Conservation (phyloP, 345 rosid genomes). For the Pistacia atlantica region DNA sequence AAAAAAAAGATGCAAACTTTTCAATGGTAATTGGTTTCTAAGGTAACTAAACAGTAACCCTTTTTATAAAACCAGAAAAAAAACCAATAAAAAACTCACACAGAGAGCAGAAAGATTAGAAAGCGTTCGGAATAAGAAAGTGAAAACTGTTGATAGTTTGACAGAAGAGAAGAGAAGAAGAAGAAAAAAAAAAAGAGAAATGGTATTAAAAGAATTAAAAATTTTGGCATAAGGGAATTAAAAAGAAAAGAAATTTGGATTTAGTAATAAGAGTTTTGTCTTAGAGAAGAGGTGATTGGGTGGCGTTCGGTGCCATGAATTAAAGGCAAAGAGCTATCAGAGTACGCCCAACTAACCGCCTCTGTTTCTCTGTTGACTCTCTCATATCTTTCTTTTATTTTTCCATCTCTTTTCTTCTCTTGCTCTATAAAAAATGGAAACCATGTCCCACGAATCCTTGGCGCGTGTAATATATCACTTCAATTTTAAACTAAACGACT, state of each 20-base stretch:
- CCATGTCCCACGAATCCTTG: neutral
- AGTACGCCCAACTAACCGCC: constrained; percentile 45
- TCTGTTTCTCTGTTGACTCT: constrained; percentile 32
- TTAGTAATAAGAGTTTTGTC: neutral
- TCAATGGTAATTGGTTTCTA: neutral
- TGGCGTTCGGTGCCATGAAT: neutral
- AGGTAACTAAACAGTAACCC: constrained; percentile 5
- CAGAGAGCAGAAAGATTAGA: neutral
- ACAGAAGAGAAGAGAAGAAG: neutral
- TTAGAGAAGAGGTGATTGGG: neutral
- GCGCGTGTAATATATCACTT: neutral
- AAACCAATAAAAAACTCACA: neutral
- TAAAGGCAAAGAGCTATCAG: neutral
- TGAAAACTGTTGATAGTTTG: constrained; percentile 14
- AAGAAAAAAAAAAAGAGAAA: no score
- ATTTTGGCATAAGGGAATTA: neutral
- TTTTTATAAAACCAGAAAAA: neutral
- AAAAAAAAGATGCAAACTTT: neutral
- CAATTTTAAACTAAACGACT: no score
- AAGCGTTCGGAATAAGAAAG: neutral
- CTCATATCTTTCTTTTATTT: neutral
- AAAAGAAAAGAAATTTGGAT: neutral
- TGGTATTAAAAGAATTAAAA: neutral
- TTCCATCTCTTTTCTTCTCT: no score
- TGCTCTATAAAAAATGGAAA: neutral